These are phyloP conservation scores for Suillus sp. DNA, from an alignment of 768 basidiomycete species.

Conservation along the genomic window DNA sequence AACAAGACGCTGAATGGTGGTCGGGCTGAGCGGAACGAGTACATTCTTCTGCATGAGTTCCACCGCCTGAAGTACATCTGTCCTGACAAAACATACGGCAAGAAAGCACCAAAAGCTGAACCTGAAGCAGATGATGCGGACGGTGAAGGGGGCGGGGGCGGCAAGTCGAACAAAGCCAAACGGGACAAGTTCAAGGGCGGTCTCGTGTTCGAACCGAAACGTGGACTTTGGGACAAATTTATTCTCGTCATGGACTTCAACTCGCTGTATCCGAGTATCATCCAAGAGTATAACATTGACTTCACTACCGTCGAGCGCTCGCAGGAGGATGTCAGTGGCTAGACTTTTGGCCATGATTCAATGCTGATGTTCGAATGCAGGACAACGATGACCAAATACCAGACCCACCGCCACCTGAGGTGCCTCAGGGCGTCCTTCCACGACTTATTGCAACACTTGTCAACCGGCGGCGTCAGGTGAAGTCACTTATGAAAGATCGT, in stretches of 20 bases:
- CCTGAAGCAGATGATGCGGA: conserved; percentile 57
- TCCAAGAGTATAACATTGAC: conserved; percentile 99
- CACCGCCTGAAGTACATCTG: conserved; percentile 94
- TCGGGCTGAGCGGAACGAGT: conserved; percentile 98
- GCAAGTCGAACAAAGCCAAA: conserved; percentile 62
- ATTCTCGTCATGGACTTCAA: conserved; percentile 99
- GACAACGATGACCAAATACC: conserved; percentile 84
- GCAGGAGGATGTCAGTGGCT: conserved; percentile 53
- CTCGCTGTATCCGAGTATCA: conserved; percentile 97
- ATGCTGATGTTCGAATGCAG: conserved; percentile 25
- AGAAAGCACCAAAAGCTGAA: conserved; percentile 60
- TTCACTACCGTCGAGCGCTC: conserved; percentile 90
- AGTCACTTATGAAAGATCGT: conserved; percentile 92
- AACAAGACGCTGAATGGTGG: conserved; percentile 97
- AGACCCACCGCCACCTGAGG: conserved; percentile 74
- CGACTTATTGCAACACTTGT: conserved; percentile 97
- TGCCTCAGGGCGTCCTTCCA: conserved; percentile 88
- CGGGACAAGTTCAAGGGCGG: conserved; percentile 99
- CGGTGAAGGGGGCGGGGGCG: conserved; percentile 43
- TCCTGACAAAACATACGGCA: conserved; percentile 90
- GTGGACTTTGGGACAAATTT: conserved; percentile 94
- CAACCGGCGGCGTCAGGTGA: conserved; percentile 85
- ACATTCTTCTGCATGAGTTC: conserved; percentile 97
- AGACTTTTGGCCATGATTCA: conserved; percentile 9
- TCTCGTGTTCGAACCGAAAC: conserved; percentile 94